These are phyloP conservation scores for Vicia villosa DNA, from an alignment of 306 rosid genomes.

Conservation along the genomic window DNA sequence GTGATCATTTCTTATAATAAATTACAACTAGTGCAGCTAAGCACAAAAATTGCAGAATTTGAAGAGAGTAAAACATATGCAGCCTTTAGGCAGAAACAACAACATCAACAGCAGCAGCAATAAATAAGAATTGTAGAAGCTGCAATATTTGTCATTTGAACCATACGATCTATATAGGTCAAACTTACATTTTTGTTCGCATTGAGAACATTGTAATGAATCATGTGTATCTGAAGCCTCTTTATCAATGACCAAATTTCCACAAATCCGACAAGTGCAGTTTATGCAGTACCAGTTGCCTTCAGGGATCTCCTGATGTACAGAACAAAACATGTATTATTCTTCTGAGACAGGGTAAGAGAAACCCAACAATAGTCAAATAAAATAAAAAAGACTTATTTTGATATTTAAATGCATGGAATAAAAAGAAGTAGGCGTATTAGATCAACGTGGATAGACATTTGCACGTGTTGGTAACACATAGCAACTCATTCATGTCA, in stretches of 20 bases:
- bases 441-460: constrained; percentile 16
- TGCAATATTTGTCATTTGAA: constrained; percentile 34
- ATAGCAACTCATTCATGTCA: constrained; percentile 28
- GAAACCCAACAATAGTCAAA: constrained; percentile 32
- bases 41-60: constrained; percentile 9
- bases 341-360: constrained; percentile 30
- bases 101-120: background rate
- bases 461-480: constrained; percentile 20
- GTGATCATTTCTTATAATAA: constrained; percentile 4
- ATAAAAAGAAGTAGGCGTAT: constrained; percentile 15
- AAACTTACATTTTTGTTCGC: constrained; percentile 87
- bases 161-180: background rate
- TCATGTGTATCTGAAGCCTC: constrained; percentile 55
- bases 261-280: constrained; percentile 91
- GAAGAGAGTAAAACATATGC: constrained; percentile 13
- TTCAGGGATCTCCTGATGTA: constrained; percentile 88
- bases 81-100: constrained; percentile 12
- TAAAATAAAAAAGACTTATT: constrained; percentile 15
- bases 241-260: constrained; percentile 65
- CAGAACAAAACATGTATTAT: constrained; percentile 33
- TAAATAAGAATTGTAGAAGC: constrained; percentile 2
- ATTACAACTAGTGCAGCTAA: background rate
- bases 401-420: constrained; percentile 22
- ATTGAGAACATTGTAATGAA: constrained; percentile 82
- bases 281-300: constrained; percentile 93